phyloP scores from a whole-genome alignment of 2,329 filamentous ascomycete species.

The Aureobasidium melanogenum region DNA sequence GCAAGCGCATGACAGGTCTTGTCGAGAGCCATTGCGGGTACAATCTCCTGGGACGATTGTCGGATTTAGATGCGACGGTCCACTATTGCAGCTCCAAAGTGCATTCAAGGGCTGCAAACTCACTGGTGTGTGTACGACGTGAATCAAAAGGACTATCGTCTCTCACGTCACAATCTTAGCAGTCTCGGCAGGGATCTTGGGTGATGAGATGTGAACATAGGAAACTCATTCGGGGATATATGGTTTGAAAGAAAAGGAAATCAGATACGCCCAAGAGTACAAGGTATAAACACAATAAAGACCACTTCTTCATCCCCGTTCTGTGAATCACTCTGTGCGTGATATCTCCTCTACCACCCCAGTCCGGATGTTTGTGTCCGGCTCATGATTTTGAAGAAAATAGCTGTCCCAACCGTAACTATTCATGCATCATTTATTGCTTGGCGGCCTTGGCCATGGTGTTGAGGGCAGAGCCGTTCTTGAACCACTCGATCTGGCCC shows the following conservation, averaged over 20 bases:
- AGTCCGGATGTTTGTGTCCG: neutral
- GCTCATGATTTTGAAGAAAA: constrained; percentile 5
- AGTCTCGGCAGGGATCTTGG: neutral
- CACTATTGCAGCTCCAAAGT: too few species aligned
- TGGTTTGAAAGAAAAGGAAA: constrained; percentile 7
- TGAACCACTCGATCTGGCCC: constrained; percentile 97
- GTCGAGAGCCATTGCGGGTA: too few species aligned
- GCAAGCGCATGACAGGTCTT: too few species aligned
- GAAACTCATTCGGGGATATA: constrained; percentile 8
- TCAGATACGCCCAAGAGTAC: constrained; percentile 14
- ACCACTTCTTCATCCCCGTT: neutral
- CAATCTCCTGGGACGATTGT: too few species aligned
- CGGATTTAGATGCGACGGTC: too few species aligned
- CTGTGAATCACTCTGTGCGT: constrained; percentile 8
- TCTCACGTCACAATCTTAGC: neutral
- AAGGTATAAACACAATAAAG: constrained; percentile 14
- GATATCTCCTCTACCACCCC: constrained; percentile 8
- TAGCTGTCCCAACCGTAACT: constrained; percentile 8
- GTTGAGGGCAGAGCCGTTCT: constrained; percentile 94
- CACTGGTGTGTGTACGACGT: too few species aligned
- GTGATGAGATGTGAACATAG: neutral
- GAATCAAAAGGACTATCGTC: too few species aligned
- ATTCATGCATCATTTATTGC: constrained; percentile 10
- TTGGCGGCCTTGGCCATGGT: constrained; percentile 71
- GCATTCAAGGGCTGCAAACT: too few species aligned